Conservation (phyloP, 2,329 filamentous ascomycete species). For the Cytospora chrysosperma region DNA sequence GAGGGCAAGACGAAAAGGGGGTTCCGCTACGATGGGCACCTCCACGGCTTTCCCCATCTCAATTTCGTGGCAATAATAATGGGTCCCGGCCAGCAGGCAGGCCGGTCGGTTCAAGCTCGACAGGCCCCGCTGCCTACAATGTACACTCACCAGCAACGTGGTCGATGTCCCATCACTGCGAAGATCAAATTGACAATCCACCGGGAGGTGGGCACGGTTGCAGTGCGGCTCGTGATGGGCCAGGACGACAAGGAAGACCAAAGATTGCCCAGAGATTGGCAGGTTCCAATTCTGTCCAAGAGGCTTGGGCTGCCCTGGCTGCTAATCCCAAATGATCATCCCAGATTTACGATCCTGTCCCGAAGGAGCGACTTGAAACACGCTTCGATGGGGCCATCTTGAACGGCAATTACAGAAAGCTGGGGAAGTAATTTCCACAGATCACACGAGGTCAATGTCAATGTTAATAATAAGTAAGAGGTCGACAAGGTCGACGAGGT, state of each 20-base stretch:
- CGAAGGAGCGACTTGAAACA: constrained; percentile 18
- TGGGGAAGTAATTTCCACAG: constrained; percentile 12
- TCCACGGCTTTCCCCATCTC: constrained; percentile 1
- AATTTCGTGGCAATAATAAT: constrained; percentile 11
- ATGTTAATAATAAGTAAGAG: too few relatives aligned
- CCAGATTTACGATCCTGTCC: constrained; percentile 11
- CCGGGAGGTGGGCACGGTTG: constrained; percentile 11
- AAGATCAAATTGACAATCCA: constrained; percentile 14
- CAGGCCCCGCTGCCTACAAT: background rate
- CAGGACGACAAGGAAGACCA: background rate
- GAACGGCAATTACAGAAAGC: constrained; percentile 17
- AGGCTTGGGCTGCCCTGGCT: constrained; percentile 3
- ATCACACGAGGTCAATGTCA: background rate
- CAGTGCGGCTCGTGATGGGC: constrained; percentile 12
- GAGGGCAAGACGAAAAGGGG: constrained; percentile 2
- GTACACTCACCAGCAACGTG: constrained; percentile 6
- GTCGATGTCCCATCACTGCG: constrained; percentile 6
- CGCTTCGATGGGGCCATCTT: constrained; percentile 1
- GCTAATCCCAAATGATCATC: constrained; percentile 19
- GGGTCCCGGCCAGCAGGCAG: constrained; percentile 9
- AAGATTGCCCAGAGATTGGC: constrained; percentile 6
- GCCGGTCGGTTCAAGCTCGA: constrained; percentile 3
- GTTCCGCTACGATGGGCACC: constrained; percentile 8
- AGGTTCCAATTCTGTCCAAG: constrained; percentile 3
- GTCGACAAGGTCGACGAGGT: constrained; percentile 7